These are phyloP conservation scores for Physcia stellaris DNA, from an alignment of 495 filamentous ascomycete species.

Conservation along the genomic window DNA sequence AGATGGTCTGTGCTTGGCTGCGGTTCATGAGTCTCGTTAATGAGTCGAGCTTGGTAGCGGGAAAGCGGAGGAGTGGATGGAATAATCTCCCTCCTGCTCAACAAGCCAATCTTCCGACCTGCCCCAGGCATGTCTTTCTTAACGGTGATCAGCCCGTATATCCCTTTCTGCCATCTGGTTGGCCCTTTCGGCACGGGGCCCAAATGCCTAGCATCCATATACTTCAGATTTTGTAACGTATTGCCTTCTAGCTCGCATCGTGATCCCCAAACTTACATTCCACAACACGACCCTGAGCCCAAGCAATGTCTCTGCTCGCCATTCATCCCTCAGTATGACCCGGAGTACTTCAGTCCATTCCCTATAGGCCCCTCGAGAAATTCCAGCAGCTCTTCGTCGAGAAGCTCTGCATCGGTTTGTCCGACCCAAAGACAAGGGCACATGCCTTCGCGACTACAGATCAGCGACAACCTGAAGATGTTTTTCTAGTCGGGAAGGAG, in stretches of 20 bases:
- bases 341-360: constrained; percentile 79
- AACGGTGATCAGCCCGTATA: constrained; percentile 77
- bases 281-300: constrained; percentile 66
- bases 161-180: constrained; percentile 62
- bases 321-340: constrained; percentile 65
- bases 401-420: constrained; percentile 88
- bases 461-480: constrained; percentile 52
- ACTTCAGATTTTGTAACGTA: constrained; percentile 80
- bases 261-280: constrained; percentile 96
- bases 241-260: constrained; percentile 88
- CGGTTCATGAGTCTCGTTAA: too few species aligned
- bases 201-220: constrained; percentile 65
- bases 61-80: too few species aligned
- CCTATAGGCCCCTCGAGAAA: constrained; percentile 77
- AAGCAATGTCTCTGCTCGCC: constrained; percentile 73
- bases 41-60: too few species aligned
- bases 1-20: too few species aligned
- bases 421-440: constrained; percentile 83
- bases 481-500: constrained; percentile 42
- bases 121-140: constrained; percentile 78
- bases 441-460: constrained; percentile 66
- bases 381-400: constrained; percentile 86
- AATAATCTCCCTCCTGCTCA: constrained; percentile 57
- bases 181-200: constrained; percentile 46
- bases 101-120: constrained; percentile 83